Evolutionary conservation across 176 grass and related monocot genomes (phyloP).

Genomic region (Rhynchospora breviuscula): DNA sequence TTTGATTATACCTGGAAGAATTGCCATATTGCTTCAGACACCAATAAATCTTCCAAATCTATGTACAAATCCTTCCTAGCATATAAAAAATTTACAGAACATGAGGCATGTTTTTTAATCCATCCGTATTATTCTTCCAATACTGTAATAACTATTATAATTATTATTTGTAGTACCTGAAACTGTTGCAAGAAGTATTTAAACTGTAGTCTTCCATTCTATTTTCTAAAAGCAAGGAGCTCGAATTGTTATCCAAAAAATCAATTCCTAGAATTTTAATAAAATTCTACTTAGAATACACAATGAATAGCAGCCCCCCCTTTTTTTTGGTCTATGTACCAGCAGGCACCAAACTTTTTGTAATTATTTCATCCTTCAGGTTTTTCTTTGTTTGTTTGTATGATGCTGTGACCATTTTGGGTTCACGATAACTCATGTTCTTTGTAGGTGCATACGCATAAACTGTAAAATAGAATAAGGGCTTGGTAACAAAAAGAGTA

Average conservation of each 20-base stretch:
- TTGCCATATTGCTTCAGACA: slow-evolving; percentile 22
- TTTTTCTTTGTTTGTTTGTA: neutral
- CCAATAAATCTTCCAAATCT: slow-evolving; percentile 20
- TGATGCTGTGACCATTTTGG: neutral
- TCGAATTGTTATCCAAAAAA: neutral
- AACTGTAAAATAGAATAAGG: neutral
- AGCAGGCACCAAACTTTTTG: neutral
- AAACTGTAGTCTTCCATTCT: slow-evolving; percentile 1
- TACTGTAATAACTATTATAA: neutral
- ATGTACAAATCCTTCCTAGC: slow-evolving; percentile 21
- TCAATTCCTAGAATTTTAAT: neutral
- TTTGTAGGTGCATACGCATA: neutral
- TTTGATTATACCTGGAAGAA: slow-evolving; percentile 12
- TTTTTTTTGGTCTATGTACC: neutral
- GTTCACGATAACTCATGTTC: neutral
- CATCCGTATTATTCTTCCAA: neutral
- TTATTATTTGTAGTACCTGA: neutral
- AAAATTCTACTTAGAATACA: neutral
- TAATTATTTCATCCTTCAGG: neutral
- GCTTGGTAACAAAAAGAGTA: neutral
- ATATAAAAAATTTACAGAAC: neutral
- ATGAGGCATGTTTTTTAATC: neutral
- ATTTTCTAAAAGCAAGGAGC: neutral
- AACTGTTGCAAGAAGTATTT: slow-evolving; percentile 8
- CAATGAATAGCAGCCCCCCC: neutral